Evolutionary conservation across 306 rosid genomes (phyloP).

Genomic region (Malus sieversii): DNA sequence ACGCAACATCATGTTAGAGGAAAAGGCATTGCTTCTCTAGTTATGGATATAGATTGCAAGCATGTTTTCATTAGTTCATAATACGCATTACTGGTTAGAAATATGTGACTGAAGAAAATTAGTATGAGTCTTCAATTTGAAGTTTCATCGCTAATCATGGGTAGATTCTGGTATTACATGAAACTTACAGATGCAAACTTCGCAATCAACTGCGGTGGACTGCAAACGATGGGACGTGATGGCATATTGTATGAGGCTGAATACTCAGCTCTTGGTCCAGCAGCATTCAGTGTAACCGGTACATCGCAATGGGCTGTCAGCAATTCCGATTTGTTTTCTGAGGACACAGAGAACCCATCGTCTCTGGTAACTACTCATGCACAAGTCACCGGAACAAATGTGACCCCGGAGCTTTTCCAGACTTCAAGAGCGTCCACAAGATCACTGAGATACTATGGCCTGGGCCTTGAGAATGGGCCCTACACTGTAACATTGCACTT

Average conservation of each 20-base stretch:
- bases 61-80: no score
- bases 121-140: not conserved
- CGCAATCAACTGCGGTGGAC: slow-evolving; percentile 21
- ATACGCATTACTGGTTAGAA: not conserved
- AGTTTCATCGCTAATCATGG: not conserved
- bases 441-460: slow-evolving; percentile 38
- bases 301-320: slow-evolving; percentile 20
- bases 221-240: not conserved
- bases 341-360: no score
- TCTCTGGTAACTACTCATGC: no score
- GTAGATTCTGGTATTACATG: no score
- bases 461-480: slow-evolving; percentile 43
- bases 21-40: not conserved
- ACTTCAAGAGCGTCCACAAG: slow-evolving; percentile 13
- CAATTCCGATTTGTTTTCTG: slow-evolving; percentile 5
- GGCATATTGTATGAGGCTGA: slow-evolving; percentile 16
- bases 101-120: not conserved
- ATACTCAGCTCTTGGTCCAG: not conserved
- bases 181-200: slow-evolving; percentile 17
- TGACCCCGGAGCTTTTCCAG: slow-evolving; percentile 6
- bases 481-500: slow-evolving; percentile 45
- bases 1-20: not conserved
- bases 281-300: not conserved
- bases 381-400: not conserved
- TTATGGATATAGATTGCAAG: no score